Evolutionary conservation across 495 filamentous ascomycete genomes (phyloP).

Genomic region (Penicillium coprophilum): DNA sequence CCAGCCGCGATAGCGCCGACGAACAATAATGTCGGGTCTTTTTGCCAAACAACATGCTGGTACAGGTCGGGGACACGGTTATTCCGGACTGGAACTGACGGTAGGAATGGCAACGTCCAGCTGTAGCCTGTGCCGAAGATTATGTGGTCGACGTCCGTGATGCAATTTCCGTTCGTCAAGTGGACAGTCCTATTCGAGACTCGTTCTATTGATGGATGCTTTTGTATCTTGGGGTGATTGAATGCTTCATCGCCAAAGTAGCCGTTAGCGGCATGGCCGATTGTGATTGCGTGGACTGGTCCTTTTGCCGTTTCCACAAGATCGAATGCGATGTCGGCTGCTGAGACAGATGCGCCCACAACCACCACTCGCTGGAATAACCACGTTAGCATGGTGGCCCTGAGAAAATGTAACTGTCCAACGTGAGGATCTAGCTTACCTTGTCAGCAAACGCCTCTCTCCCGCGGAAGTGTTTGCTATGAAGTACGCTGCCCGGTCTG

Average conservation of each 20-base stretch:
- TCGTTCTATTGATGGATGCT: neutral
- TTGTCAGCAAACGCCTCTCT: conserved; percentile 7
- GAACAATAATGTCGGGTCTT: conserved; percentile 19
- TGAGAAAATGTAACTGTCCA: neutral
- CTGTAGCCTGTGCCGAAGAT: conserved; percentile 41
- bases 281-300: conserved; percentile 2
- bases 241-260: conserved; percentile 9
- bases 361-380: conserved; percentile 17
- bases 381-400: neutral
- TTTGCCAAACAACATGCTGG: conserved; percentile 17
- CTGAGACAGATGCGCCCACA: conserved; percentile 20
- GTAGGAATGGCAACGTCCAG: conserved; percentile 19
- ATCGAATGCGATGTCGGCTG: conserved; percentile 14
- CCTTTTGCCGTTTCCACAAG: conserved; percentile 6
- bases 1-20: conserved; percentile 27
- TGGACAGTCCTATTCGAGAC: conserved; percentile 24
- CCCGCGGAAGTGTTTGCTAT: conserved; percentile 19
- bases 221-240: conserved; percentile 8
- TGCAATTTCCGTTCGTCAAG: conserved; percentile 32
- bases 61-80: conserved; percentile 20
- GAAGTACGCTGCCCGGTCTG: conserved; percentile 13
- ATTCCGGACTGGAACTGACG: neutral
- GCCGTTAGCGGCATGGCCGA: neutral
- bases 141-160: conserved; percentile 37
- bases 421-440: neutral